Conservation (phyloP, 2,329 filamentous ascomycete species). For the Pyricularia pennisetigena region DNA sequence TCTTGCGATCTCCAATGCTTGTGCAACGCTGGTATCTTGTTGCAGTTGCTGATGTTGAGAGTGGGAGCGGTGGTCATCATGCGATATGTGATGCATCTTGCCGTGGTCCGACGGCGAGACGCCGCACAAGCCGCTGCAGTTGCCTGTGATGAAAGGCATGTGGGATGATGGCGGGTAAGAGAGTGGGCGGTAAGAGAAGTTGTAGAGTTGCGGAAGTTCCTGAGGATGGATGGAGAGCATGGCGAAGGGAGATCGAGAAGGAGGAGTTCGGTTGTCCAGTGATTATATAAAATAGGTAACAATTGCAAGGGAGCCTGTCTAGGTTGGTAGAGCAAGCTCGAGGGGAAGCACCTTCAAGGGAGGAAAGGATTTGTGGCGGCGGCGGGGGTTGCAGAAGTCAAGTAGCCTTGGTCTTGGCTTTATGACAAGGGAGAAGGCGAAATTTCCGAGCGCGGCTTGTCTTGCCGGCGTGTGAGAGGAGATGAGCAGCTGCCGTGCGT, state of each 20-base stretch:
- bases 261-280: neutral
- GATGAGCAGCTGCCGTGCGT: neutral
- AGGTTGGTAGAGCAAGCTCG: neutral
- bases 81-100: neutral
- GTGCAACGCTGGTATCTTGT: slow-evolving; percentile 32
- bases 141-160: neutral
- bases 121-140: neutral
- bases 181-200: neutral
- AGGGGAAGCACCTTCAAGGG: neutral
- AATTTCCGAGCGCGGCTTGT: neutral
- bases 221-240: slow-evolving; percentile 5
- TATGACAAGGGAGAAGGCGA: neutral
- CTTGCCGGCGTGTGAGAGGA: neutral
- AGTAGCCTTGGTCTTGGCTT: neutral
- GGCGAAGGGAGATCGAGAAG: neutral
- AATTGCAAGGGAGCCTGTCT: neutral
- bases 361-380: neutral
- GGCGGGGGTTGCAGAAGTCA: neutral
- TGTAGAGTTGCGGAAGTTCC: slow-evolving; percentile 4
- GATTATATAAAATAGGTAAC: neutral
- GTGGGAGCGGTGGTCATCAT: slow-evolving; percentile 7
- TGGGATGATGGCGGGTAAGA: slow-evolving; percentile 2
- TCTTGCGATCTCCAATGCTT: slow-evolving; percentile 66
- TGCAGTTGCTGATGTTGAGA: slow-evolving; percentile 1
- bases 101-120: neutral